Percentiles rank a stretch among this genome's conserved stretches.
Conservation (phyloP, 2,329 filamentous ascomycete genomes). For the Penicillium crustosum region DNA sequence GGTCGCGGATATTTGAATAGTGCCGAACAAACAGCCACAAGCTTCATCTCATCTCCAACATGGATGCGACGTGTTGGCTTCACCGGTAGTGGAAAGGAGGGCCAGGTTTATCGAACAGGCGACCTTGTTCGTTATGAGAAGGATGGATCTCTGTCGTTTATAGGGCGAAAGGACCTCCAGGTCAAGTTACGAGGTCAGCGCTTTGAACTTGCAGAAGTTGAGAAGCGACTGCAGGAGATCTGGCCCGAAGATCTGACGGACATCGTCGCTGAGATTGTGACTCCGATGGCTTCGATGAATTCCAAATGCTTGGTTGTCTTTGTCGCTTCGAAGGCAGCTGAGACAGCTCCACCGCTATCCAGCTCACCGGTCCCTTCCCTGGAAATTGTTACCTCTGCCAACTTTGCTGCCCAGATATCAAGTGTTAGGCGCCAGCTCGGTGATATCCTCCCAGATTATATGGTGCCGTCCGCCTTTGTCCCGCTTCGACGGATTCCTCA, state of each 20-base stretch:
- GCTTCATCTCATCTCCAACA: neutral
- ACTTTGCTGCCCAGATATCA: neutral
- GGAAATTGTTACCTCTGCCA: neutral
- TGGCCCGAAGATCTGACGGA: neutral
- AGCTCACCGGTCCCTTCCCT: neutral
- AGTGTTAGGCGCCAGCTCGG: neutral
- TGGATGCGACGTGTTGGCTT: neutral
- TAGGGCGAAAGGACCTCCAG: conserved; percentile 23
- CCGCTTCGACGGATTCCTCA: conserved; percentile 5
- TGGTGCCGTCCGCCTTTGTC: conserved; percentile 9
- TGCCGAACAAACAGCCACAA: neutral
- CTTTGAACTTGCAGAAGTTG: conserved; percentile 17
- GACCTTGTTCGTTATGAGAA: conserved; percentile 32
- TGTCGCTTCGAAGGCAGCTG: conserved; percentile 1
- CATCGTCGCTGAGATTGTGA: neutral
- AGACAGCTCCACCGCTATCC: neutral
- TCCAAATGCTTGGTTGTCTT: conserved; percentile 8
- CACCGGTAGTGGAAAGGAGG: neutral
- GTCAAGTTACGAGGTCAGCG: conserved; percentile 24
- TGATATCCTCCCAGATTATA: conserved; percentile 11
- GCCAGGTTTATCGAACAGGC: conserved; percentile 35
- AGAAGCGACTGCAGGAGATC: conserved; percentile 6
- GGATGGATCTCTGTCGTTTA: conserved; percentile 17
- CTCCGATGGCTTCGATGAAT: neutral
- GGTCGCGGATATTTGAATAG: too few relatives aligned